Evolutionary conservation across 2,329 filamentous ascomycete genomes (phyloP), one percentile per base, ranked within the genome.

Genomic region (Elsinoe ampelina): DNA sequence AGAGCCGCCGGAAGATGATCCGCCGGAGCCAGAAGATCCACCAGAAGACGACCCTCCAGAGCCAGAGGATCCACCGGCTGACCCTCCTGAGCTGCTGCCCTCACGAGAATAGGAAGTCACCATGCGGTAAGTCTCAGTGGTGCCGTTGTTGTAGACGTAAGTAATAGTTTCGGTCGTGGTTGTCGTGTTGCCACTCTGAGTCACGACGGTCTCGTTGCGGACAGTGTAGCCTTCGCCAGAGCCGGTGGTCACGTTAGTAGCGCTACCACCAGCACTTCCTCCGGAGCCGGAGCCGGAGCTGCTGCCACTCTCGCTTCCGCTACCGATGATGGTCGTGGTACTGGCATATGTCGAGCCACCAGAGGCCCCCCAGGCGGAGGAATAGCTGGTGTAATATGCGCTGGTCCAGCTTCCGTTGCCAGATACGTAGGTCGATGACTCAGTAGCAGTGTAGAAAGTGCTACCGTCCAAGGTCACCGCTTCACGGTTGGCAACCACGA

Each of bases 401-500:
- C 50, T 52, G n/a, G 58, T 56, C 41, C 39, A 43, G 41, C 32
- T 57, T 3, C 42, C 42, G 13, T 50, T 50, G 32, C 34, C 55
- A 32, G 52, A 42, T 15, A 55, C 47, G 56, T 63, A 65, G 10
- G 65, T 67, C 6, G 65, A 66, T 55, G 61, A 69, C 5, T 51
- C 61, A 2, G 63, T 65, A 6, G 61, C 65, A 12, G 63, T 62
- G 3, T 65, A 68, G 59, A 61, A 65, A 5, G 67, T 70, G 7
- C 58, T 61, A 32, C 67, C 68, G 39, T 63, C 60, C 5, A 64
- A 64, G 11, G 66, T 57, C 52, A 64, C 66, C 1, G 65, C 68
- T 8, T 65, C 66, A 54, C 64, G 66, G 12, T 55, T 60, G 4
- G 61, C 60, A n/a, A 58, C 59, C n/a, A 58, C 50, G 56, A 65